A percentile compares a stretch with the other conserved stretches of the same genome.
Conservation (phyloP, 495 filamentous ascomycete genomes). For the Astrocystis sublimbata region DNA sequence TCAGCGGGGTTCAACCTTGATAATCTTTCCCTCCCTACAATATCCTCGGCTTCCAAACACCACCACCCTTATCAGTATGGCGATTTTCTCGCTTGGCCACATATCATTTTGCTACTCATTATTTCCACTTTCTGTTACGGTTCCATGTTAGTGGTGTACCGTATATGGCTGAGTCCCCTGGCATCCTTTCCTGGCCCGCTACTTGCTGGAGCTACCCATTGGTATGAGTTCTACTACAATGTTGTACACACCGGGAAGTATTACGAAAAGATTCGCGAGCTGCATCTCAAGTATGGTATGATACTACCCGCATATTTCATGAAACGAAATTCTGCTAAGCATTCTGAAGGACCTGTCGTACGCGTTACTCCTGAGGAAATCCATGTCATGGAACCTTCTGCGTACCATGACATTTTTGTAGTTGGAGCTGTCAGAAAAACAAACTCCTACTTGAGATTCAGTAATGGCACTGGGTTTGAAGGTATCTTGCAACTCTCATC, state of each 20-base stretch:
- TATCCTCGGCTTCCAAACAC: no score
- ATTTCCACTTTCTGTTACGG: background rate
- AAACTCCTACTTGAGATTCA: background rate
- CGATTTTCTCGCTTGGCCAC: background rate
- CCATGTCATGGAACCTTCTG: constrained; percentile 41
- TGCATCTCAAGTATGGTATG: constrained; percentile 20
- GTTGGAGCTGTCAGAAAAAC: background rate
- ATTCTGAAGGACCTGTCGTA: constrained; percentile 35
- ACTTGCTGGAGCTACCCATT: constrained; percentile 49
- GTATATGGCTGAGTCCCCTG: constrained; percentile 53
- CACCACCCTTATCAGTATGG: background rate
- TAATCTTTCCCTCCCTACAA: no score
- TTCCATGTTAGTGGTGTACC: constrained; percentile 37
- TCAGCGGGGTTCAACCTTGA: no score
- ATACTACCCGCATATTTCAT: background rate
- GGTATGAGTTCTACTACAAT: constrained; percentile 45
- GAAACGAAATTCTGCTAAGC: background rate
- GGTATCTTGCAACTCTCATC: background rate
- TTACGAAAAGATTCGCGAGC: constrained; percentile 16
- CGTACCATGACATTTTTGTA: constrained; percentile 41
- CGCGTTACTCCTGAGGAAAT: constrained; percentile 45
- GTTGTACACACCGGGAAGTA: constrained; percentile 20
- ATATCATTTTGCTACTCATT: background rate
- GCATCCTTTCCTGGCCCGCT: constrained; percentile 51
- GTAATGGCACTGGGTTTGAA: constrained; percentile 4